Evolutionary conservation across 306 rosid species (phyloP).

Genomic region (Vigna radiata): DNA sequence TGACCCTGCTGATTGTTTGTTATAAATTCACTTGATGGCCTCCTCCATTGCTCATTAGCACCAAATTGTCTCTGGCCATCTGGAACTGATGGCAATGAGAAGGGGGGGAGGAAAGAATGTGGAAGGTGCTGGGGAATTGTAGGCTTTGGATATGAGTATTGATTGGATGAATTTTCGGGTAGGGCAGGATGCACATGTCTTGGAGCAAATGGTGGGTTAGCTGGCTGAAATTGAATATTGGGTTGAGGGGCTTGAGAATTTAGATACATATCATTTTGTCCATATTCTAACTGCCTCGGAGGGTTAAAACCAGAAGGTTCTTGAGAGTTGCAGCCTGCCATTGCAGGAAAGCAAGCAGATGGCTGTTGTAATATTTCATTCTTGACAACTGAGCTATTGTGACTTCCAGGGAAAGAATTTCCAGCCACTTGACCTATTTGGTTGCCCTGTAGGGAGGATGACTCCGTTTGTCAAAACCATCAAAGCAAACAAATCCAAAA

Average conservation of each 20-base stretch:
- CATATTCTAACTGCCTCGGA: conserved; percentile 66
- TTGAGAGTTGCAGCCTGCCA: conserved; percentile 62
- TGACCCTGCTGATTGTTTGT: conserved; percentile 64
- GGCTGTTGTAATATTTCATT: conserved; percentile 63
- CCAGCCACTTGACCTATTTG: conserved; percentile 69
- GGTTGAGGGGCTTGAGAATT: conserved; percentile 67
- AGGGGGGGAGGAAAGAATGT: conserved; percentile 62
- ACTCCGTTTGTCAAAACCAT: conserved; percentile 28
- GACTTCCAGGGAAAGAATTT: conserved; percentile 63
- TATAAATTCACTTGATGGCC: conserved; percentile 65
- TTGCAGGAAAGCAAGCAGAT: conserved; percentile 50
- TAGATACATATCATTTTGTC: conserved; percentile 60
- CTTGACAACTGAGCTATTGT: conserved; percentile 54
- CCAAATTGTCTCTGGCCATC: conserved; percentile 71
- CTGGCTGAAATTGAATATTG: conserved; percentile 70
- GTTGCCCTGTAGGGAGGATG: conserved; percentile 60
- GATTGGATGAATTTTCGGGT: conserved; percentile 69
- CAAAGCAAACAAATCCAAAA: conserved; percentile 11
- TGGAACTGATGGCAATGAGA: conserved; percentile 65
- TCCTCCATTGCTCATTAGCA: conserved; percentile 75
- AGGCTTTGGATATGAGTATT: conserved; percentile 71
- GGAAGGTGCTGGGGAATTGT: conserved; percentile 62
- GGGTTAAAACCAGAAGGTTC: conserved; percentile 72
- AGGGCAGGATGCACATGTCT: conserved; percentile 73
- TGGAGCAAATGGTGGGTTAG: conserved; percentile 60